Evolutionary conservation across 257 asterid genomes (phyloP).

Genomic region (Solanum gandarillasii): DNA sequence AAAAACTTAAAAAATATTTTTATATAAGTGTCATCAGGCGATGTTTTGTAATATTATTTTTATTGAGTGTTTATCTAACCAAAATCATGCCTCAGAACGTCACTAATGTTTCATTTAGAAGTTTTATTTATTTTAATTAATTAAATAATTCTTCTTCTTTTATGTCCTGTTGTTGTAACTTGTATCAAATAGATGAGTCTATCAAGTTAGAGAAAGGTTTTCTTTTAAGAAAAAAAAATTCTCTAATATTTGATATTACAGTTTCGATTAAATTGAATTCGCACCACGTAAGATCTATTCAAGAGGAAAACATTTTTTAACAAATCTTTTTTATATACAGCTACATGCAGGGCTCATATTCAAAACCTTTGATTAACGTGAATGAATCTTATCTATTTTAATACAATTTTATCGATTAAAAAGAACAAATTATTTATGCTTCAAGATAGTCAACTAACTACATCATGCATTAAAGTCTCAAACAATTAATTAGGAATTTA

Average conservation of each 20-base stretch:
- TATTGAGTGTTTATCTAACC: not conserved
- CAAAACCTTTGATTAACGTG: not conserved
- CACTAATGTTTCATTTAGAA: not conserved
- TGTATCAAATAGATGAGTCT: not conserved
- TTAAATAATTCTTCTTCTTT: not conserved
- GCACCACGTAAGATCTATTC: accelerated
- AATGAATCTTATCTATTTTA: not conserved
- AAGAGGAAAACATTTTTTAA: not conserved
- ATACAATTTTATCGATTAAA: accelerated
- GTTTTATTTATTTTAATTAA: not conserved
- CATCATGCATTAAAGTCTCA: not conserved
- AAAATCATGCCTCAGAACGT: not conserved
- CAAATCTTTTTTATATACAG: not conserved
- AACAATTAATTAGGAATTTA: not conserved
- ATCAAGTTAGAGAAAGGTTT: not conserved
- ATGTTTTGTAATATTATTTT: not conserved
- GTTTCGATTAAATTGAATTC: not conserved
- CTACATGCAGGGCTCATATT: not conserved
- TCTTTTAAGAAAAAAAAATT: too few species aligned
- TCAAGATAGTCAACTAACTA: not conserved
- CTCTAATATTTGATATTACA: too few species aligned
- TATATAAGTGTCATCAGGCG: not conserved
- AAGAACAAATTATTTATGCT: not conserved
- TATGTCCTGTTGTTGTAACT: not conserved
- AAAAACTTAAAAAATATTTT: not conserved